Percentiles rank a stretch among this genome's conserved stretches.
These are phyloP conservation scores for Hypoxylon rubiginosum DNA, from an alignment of 2,329 filamentous ascomycete species.

Conservation along the genomic window DNA sequence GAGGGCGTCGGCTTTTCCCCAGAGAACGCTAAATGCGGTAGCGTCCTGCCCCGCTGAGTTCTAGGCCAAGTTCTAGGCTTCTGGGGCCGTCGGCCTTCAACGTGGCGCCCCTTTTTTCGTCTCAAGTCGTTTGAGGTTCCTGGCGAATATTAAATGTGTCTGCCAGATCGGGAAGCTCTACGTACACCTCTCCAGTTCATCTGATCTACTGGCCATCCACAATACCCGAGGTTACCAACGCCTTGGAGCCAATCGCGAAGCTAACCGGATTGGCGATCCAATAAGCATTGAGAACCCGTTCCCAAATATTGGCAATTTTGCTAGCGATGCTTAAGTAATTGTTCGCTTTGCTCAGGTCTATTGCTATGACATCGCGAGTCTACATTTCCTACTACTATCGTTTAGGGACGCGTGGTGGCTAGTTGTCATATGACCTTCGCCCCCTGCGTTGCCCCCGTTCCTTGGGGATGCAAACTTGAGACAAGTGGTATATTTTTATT, in stretches of 20 bases:
- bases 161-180: constrained; percentile 15
- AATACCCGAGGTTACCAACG: neutral
- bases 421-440: neutral
- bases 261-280: neutral
- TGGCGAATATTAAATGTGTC: constrained; percentile 31
- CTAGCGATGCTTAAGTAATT: neutral
- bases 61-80: constrained; percentile 29
- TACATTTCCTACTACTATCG: neutral
- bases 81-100: neutral
- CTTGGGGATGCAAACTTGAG: neutral
- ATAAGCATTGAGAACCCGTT: neutral
- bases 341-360: neutral
- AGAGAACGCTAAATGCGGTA: constrained; percentile 24
- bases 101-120: constrained; percentile 22
- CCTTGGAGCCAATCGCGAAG: constrained; percentile 4
- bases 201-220: constrained; percentile 17
- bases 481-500: neutral
- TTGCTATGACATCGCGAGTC: no score
- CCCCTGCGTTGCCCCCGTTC: neutral
- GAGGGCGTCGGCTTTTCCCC: constrained; percentile 25
- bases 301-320: constrained; percentile 4
- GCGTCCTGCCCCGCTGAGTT: neutral
- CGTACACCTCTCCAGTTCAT: constrained; percentile 15
- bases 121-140: constrained; percentile 33
- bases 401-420: neutral